Conservation (phyloP, 495 filamentous ascomycete genomes). For the Talaromyces ruber region DNA sequence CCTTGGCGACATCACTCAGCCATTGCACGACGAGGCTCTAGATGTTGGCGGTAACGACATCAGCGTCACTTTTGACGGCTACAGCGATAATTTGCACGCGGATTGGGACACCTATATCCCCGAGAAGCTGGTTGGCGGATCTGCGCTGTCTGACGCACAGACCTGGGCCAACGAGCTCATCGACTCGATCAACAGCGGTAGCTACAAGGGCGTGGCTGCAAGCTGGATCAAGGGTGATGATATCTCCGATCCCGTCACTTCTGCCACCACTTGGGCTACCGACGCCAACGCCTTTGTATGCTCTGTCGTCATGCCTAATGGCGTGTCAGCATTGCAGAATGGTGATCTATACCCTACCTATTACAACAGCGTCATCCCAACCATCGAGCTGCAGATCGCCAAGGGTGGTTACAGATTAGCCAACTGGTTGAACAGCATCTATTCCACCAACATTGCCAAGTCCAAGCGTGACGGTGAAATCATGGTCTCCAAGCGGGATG, state of each 20-base stretch:
- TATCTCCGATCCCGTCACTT: conserved; percentile 10
- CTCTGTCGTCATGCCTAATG: conserved; percentile 40
- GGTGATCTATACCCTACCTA: conserved; percentile 46
- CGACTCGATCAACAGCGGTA: not conserved
- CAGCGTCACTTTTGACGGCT: conserved; percentile 36
- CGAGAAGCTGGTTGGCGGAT: conserved; percentile 38
- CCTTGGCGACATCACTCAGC: conserved; percentile 55
- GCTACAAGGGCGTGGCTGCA: not conserved
- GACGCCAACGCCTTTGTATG: conserved; percentile 55
- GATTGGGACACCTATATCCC: conserved; percentile 61
- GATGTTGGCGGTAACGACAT: conserved; percentile 53
- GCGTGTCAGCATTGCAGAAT: conserved; percentile 37
- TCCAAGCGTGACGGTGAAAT: not conserved
- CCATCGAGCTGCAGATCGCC: conserved; percentile 66
- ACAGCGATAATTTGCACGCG: conserved; percentile 46
- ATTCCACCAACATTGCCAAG: not conserved
- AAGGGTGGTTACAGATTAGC: conserved; percentile 66
- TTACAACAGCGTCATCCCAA: conserved; percentile 50
- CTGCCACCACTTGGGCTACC: conserved; percentile 43
- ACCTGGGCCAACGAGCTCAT: conserved; percentile 1
- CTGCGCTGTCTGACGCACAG: not conserved
- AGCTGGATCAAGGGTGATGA: not conserved
- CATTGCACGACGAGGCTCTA: conserved; percentile 52
- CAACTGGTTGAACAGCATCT: conserved; percentile 50
- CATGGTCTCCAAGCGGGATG: not conserved